Evolutionary conservation across 2,329 filamentous ascomycete species (phyloP).

Genomic region (Fonsecaea pedrosoi): DNA sequence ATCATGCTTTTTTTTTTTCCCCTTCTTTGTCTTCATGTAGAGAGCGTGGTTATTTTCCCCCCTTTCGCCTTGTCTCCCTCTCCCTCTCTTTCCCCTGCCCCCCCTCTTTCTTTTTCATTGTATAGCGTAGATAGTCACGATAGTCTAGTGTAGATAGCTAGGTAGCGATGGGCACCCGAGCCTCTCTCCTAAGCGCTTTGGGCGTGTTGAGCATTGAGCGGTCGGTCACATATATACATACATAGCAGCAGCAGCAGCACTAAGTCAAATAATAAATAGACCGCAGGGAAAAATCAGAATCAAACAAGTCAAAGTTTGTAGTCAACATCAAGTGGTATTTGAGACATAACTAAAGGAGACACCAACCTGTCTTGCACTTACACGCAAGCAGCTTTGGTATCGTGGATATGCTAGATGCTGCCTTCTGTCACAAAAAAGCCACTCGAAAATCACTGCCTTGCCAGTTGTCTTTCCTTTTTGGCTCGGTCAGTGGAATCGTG

Average conservation of each 20-base stretch:
- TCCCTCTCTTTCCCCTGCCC: neutral
- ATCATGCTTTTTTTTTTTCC: neutral
- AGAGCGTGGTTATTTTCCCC: neutral
- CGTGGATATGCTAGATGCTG: slow-evolving; percentile 29
- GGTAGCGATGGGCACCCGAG: slow-evolving; percentile 1
- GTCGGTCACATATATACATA: neutral
- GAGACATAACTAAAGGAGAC: slow-evolving; percentile 23
- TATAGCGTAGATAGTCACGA: slow-evolving; percentile 5
- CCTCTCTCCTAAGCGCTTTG: neutral
- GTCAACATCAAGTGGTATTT: slow-evolving; percentile 14
- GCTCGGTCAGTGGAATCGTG: neutral
- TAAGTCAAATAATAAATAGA: neutral
- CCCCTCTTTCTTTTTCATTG: neutral
- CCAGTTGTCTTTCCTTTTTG: neutral
- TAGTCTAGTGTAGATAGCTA: slow-evolving; percentile 11
- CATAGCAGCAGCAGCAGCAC: neutral
- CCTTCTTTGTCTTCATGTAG: slow-evolving; percentile 2
- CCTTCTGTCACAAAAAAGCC: slow-evolving; percentile 12
- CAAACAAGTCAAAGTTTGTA: neutral
- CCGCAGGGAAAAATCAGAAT: too few species aligned
- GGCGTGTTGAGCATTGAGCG: too few species aligned
- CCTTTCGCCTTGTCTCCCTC: neutral
- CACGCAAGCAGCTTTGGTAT: slow-evolving; percentile 37
- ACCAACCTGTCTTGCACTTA: slow-evolving; percentile 36
- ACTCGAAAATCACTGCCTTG: neutral